Evolutionary conservation across 345 rosid species (phyloP), one percentile per base, ranked within the genome.

Genomic region (Nephelium lappaceum): DNA sequence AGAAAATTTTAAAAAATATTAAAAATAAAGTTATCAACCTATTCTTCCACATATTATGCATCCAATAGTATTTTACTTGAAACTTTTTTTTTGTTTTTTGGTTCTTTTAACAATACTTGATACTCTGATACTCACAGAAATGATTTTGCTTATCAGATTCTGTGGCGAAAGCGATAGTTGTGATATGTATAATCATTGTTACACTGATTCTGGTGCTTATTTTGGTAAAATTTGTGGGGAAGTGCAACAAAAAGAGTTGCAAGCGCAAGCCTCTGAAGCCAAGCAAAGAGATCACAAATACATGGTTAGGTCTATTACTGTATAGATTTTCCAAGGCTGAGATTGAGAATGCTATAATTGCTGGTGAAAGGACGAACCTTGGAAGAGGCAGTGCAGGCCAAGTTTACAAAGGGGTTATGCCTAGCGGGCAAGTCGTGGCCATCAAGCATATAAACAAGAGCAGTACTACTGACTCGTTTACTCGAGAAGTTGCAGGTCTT

Each of bases 381-480:
- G 91, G 93, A 6, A 67, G 83, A 72, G 95, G 93, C 8, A 91
- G 95, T 61, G 93, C 92, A 0, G 89, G 92, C 14, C 79, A 76
- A 43, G 93, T 88, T 38, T 91, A 86, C 65, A 88, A 86, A 82
- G 93, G 92, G 24, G 58, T 87, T 70, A 71, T 91, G 77, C 93
- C 92, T 12, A 86, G 95, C 24, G 92, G 90, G 42, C 93, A 88
- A 72, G 85, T 64, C 25, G 90, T 90, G 14, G 92, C 93, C 62
- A 77, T 88, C 81, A 89, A 88, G 85, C 89, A 86, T 76, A 87
- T 91, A 11, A 60, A 69, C 43, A 84, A 82, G 71, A 76, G 85
- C 64, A 86, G 63, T 72, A 71, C 78, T 1, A 64, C 84, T 1
- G 87, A 86, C 72, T 88, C 93, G 24, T 88, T 91, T 76, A 73